Conservation (phyloP, 2,329 filamentous ascomycete genomes). For the Arthroderma sp. region DNA sequence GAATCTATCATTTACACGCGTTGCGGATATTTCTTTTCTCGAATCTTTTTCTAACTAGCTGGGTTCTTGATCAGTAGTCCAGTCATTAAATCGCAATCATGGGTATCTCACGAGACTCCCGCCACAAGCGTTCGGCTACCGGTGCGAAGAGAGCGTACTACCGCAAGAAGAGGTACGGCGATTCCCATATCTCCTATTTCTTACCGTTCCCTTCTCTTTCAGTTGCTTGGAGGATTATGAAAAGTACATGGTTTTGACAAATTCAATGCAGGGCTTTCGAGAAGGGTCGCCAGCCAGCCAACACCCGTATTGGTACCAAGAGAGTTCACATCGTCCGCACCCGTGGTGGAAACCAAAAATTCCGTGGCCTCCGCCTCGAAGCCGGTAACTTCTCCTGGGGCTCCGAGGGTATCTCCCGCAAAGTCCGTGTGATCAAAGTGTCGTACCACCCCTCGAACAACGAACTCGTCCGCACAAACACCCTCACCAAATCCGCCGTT, state of each 20-base stretch:
- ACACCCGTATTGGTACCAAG: slow-evolving; percentile 97
- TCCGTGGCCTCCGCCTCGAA: slow-evolving; percentile 97
- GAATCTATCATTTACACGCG: no score
- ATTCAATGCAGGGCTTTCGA: slow-evolving; percentile 87
- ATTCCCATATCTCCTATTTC: slow-evolving; percentile 41
- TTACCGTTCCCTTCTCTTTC: not conserved
- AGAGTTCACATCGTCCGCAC: slow-evolving; percentile 93
- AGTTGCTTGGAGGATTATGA: no score
- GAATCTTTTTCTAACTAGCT: not conserved
- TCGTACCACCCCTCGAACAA: slow-evolving; percentile 99
- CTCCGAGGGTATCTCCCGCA: slow-evolving; percentile 94
- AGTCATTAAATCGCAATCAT: slow-evolving; percentile 64
- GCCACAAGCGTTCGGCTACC: slow-evolving; percentile 98
- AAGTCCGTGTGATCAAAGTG: slow-evolving; percentile 97
- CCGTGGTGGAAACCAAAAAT: slow-evolving; percentile 98
- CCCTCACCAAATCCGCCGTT: slow-evolving; percentile 96
- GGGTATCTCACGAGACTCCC: slow-evolving; percentile 99
- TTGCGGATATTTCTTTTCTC: no score
- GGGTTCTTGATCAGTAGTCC: slow-evolving; percentile 22
- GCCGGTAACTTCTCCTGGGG: slow-evolving; percentile 99
- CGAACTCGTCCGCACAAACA: slow-evolving; percentile 99
- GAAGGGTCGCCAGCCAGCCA: slow-evolving; percentile 97
- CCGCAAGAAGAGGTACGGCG: slow-evolving; percentile 48
- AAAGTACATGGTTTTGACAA: not conserved
- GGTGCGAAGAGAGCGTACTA: slow-evolving; percentile 95